Percentiles rank a stretch among this genome's conserved stretches.
These are phyloP conservation scores for Artemisia argyi DNA, from an alignment of 129 eudicot genomes.

Conservation along the genomic window DNA sequence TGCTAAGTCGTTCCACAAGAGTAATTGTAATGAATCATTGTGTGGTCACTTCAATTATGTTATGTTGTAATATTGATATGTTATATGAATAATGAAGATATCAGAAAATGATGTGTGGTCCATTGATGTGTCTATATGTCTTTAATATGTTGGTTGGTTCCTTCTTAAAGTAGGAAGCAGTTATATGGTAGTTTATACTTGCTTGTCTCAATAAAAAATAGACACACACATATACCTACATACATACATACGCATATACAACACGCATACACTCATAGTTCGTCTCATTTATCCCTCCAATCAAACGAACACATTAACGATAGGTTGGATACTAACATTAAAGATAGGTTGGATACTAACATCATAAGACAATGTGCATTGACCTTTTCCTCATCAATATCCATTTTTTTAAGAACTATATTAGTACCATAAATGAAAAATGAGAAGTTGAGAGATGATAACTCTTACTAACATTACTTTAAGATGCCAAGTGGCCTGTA, in stretches of 20 bases:
- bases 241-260: background rate
- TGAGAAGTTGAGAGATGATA: background rate
- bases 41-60: constrained; percentile 39
- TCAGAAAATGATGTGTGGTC: constrained; percentile 47
- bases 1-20: constrained; percentile 27
- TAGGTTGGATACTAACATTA: background rate
- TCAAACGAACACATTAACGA: background rate
- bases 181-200: constrained; percentile 44
- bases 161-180: constrained; percentile 40
- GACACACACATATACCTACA: background rate
- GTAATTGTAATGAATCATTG: constrained; percentile 37
- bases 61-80: constrained; percentile 28
- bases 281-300: background rate
- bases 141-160: constrained; percentile 46
- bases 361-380: background rate
- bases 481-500: background rate
- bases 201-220: constrained; percentile 27
- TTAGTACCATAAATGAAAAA: background rate
- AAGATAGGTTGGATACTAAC: background rate
- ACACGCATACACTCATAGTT: background rate
- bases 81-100: constrained; percentile 35
- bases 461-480: background rate
- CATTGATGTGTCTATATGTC: constrained; percentile 39
- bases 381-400: background rate
- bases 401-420: background rate